Evolutionary conservation across 352 stramenopile species (phyloP).

Genomic region (Paralagenidium karlingii): DNA sequence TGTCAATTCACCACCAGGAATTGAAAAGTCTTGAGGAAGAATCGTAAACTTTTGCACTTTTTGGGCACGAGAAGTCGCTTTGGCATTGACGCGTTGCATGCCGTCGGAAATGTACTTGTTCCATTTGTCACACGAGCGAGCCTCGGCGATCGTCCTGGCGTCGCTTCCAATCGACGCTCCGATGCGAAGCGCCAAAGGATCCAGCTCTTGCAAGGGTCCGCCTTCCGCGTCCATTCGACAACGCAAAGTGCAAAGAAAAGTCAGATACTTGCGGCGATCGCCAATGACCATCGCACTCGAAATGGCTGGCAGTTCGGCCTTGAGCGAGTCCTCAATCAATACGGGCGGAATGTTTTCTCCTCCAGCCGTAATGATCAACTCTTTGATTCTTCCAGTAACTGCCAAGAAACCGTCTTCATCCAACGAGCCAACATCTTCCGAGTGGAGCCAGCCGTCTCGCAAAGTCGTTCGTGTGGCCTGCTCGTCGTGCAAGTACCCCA

Average conservation of each 20-base stretch:
- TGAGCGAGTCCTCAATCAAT: conserved; percentile 81
- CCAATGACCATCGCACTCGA: conserved; percentile 86
- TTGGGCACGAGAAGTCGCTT: conserved; percentile 41
- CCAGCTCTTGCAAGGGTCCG: conserved; percentile 53
- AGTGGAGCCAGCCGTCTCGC: conserved; percentile 84
- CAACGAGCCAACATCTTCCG: conserved; percentile 79
- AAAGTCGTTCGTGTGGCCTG: conserved; percentile 35
- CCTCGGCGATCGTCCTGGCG: conserved; percentile 73
- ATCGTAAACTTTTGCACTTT: conserved; percentile 72
- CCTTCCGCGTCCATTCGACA: conserved; percentile 46
- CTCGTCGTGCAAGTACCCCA: conserved; percentile 60
- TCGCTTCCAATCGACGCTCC: conserved; percentile 39
- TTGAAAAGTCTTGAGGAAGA: conserved; percentile 70
- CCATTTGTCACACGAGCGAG: conserved; percentile 48
- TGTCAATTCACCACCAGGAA: conserved; percentile 83
- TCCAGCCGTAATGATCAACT: conserved; percentile 89
- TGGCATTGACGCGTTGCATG: conserved; percentile 43
- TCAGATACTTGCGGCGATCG: conserved; percentile 85
- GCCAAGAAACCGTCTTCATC: conserved; percentile 81
- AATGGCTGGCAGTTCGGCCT: conserved; percentile 60
- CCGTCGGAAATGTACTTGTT: conserved; percentile 65
- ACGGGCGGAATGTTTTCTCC: conserved; percentile 88
- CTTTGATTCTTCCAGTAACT: conserved; percentile 90
- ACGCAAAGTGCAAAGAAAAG: conserved; percentile 74
- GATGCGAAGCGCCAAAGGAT: conserved; percentile 47